Evolutionary conservation across 2,329 filamentous ascomycete genomes (phyloP).

Genomic region (Ophiostoma australiae): DNA sequence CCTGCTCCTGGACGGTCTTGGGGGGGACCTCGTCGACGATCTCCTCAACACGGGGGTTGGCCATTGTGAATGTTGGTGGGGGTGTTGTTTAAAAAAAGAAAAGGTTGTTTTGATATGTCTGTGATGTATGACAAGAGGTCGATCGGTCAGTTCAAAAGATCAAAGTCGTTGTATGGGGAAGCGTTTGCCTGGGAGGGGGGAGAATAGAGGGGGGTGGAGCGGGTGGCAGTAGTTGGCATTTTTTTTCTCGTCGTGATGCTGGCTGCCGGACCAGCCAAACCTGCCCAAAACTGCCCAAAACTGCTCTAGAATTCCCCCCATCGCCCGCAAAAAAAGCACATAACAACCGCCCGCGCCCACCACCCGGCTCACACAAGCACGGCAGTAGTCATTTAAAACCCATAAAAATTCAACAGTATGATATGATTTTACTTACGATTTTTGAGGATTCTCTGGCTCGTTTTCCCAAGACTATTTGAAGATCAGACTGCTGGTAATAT

Average conservation of each 20-base stretch:
- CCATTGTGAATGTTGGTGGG: slow-evolving; percentile 54
- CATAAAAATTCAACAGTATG: not conserved
- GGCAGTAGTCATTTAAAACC: not conserved
- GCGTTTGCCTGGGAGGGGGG: slow-evolving; percentile 11
- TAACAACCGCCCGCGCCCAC: not conserved
- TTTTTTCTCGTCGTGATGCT: slow-evolving; percentile 20
- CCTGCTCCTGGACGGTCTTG: slow-evolving; percentile 74
- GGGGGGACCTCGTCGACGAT: slow-evolving; percentile 83
- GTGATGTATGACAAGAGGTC: slow-evolving; percentile 7
- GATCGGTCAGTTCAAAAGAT: slow-evolving; percentile 5
- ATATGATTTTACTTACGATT: not conserved
- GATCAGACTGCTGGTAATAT: not conserved
- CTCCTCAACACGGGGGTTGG: slow-evolving; percentile 97
- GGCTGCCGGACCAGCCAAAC: not conserved
- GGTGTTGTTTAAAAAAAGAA: not conserved
- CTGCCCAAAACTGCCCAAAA: not conserved
- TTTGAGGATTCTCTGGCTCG: not conserved
- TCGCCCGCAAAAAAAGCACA: slow-evolving; percentile 6
- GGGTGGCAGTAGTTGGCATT: slow-evolving; percentile 13
- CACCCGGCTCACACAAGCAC: not conserved
- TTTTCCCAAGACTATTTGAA: not conserved
- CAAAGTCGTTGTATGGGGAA: not conserved
- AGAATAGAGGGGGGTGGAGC: slow-evolving; percentile 16
- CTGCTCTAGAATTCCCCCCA: not conserved
- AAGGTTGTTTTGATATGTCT: not conserved